These are phyloP conservation scores for Plasmopara viticola DNA, from an alignment of 352 stramenopile genomes.

Conservation along the genomic window DNA sequence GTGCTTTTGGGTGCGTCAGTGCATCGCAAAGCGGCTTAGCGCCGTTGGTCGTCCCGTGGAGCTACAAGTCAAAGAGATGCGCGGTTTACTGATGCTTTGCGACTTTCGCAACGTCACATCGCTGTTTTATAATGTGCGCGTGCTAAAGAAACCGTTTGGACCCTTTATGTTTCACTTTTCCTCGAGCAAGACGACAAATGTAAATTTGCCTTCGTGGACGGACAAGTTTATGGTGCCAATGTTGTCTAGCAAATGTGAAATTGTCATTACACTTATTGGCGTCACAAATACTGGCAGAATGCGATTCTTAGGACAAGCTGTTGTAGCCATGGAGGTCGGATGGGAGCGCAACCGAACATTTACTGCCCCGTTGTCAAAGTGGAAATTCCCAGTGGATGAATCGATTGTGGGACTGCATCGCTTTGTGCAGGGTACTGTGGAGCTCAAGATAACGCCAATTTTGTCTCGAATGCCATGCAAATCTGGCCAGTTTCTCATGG, in stretches of 20 bases:
- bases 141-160: constrained; percentile 82
- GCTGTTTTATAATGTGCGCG: constrained; percentile 69
- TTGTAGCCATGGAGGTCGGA: constrained; percentile 48
- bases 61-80: constrained; percentile 39
- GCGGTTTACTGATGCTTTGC: constrained; percentile 62
- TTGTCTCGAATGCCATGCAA: constrained; percentile 57
- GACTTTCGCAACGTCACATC: constrained; percentile 65
- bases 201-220: constrained; percentile 49
- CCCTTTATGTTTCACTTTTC: constrained; percentile 86
- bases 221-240: constrained; percentile 74
- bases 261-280: constrained; percentile 71
- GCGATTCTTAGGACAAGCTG: constrained; percentile 62
- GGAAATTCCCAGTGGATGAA: constrained; percentile 76
- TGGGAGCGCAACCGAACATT: constrained; percentile 49
- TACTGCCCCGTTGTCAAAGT: constrained; percentile 51
- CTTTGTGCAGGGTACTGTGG: constrained; percentile 54
- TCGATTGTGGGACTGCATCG: constrained; percentile 57
- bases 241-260: constrained; percentile 75
- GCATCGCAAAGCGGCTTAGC: constrained; percentile 37
- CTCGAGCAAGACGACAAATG: constrained; percentile 44
- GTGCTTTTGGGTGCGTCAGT: constrained; percentile 31
- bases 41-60: constrained; percentile 56
- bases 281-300: constrained; percentile 44
- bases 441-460: constrained; percentile 51
- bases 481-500: constrained; percentile 71